Evolutionary conservation across 2,329 filamentous ascomycete species (phyloP).

Genomic region (Torrubiellomyces zombiae): DNA sequence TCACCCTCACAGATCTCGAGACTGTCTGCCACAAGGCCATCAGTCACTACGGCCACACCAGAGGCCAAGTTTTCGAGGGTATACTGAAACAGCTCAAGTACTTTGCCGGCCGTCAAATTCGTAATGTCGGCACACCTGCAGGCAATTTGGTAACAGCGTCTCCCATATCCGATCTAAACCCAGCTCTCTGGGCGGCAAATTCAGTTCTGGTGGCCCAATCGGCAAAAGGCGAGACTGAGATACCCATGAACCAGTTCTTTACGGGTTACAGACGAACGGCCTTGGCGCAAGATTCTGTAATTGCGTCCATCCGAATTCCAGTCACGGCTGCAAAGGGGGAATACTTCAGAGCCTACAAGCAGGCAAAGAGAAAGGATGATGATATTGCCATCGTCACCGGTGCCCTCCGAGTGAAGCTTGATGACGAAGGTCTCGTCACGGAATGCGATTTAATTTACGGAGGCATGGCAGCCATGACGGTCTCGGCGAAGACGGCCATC

Average conservation of each 20-base stretch:
- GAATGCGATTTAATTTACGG: constrained; percentile 76
- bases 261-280: constrained; percentile 79
- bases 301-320: constrained; percentile 76
- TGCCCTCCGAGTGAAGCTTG: constrained; percentile 59
- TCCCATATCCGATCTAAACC: constrained; percentile 91
- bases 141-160: constrained; percentile 90
- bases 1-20: constrained; percentile 83
- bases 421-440: constrained; percentile 51
- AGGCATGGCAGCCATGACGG: constrained; percentile 84
- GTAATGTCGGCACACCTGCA: constrained; percentile 93
- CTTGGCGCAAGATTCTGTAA: constrained; percentile 63
- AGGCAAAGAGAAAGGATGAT: constrained; percentile 92
- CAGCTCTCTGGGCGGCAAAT: constrained; percentile 77
- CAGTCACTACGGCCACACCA: constrained; percentile 54
- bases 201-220: constrained; percentile 70
- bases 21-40: constrained; percentile 66
- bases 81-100: constrained; percentile 89
- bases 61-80: constrained; percentile 69
- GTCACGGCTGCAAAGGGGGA: constrained; percentile 59
- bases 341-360: constrained; percentile 82
- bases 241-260: constrained; percentile 90
- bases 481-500: constrained; percentile 67
- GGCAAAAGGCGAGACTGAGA: constrained; percentile 53
- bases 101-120: constrained; percentile 88
- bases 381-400: constrained; percentile 96